Conservation (phyloP, 2,329 filamentous ascomycete species). For the Cladophialophora exuberans region DNA sequence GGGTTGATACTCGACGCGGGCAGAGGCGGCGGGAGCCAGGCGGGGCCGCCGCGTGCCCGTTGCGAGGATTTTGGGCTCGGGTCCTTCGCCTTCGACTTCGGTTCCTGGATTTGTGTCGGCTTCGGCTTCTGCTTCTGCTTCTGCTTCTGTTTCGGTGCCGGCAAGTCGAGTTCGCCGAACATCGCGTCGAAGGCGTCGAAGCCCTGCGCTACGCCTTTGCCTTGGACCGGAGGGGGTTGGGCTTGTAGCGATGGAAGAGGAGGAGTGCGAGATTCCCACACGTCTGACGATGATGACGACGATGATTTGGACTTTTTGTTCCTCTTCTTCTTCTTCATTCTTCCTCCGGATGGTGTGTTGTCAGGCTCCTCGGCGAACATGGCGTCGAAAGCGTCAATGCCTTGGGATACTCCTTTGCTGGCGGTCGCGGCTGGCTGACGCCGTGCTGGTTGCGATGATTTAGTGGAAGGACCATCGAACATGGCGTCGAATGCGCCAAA, state of each 20-base stretch:
- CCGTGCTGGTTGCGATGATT: neutral
- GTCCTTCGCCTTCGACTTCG: constrained; percentile 7
- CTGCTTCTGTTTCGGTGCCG: no score
- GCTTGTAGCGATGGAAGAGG: neutral
- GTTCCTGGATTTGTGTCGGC: neutral
- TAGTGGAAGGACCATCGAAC: neutral
- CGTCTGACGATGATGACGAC: neutral
- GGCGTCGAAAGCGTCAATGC: constrained; percentile 24
- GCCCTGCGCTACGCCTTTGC: constrained; percentile 24
- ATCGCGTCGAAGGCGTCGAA: constrained; percentile 27
- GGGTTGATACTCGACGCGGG: no score
- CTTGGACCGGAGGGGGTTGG: neutral
- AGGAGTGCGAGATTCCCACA: neutral
- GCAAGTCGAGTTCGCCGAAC: constrained; percentile 11
- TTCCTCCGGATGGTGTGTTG: neutral
- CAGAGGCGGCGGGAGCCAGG: no score
- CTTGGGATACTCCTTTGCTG: constrained; percentile 19
- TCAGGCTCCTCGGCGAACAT: constrained; percentile 6
- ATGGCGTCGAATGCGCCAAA: constrained; percentile 25
- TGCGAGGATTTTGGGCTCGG: no score
- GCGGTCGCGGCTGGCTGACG: no score
- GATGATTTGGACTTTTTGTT: neutral
- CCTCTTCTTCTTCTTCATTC: neutral
- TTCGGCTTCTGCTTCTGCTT: neutral
- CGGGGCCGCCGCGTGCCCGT: no score